phyloP scores from a whole-genome alignment of 495 filamentous ascomycete genomes.

The Aspergillus sparsus region DNA sequence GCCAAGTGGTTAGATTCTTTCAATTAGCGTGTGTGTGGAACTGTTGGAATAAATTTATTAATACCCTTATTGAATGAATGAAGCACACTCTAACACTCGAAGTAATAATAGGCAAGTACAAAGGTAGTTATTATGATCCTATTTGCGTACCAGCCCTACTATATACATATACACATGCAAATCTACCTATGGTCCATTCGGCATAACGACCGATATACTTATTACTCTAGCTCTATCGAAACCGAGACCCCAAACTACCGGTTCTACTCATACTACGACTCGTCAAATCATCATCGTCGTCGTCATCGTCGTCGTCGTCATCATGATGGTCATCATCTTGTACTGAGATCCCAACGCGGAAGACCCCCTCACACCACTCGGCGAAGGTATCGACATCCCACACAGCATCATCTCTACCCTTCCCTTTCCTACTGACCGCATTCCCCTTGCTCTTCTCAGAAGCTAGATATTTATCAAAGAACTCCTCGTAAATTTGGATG shows the following conservation, averaged over 20 bases:
- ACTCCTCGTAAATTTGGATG: constrained; percentile 60
- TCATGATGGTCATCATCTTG: constrained; percentile 17
- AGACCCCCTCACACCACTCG: constrained; percentile 59
- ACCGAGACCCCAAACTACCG: constrained; percentile 16
- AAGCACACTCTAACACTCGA: no score
- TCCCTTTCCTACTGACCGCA: constrained; percentile 56
- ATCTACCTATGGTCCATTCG: background rate
- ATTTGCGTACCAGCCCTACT: no score
- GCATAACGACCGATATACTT: no score
- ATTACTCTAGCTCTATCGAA: constrained; percentile 1
- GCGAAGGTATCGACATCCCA: constrained; percentile 66
- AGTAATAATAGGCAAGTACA: no score
- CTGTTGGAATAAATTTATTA: no score
- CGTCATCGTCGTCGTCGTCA: constrained; percentile 18
- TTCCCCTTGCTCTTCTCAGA: constrained; percentile 47
- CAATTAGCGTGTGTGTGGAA: no score
- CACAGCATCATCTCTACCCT: constrained; percentile 61
- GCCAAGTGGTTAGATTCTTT: no score
- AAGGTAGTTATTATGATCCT: no score
- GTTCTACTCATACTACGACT: constrained; percentile 24
- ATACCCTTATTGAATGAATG: no score
- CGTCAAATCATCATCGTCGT: constrained; percentile 15
- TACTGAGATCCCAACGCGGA: constrained; percentile 49
- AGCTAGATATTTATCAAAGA: constrained; percentile 55
- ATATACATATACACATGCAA: constrained; percentile 7